Conservation (phyloP, 169 alveolate genomes). For the Plasmodium inui region DNA sequence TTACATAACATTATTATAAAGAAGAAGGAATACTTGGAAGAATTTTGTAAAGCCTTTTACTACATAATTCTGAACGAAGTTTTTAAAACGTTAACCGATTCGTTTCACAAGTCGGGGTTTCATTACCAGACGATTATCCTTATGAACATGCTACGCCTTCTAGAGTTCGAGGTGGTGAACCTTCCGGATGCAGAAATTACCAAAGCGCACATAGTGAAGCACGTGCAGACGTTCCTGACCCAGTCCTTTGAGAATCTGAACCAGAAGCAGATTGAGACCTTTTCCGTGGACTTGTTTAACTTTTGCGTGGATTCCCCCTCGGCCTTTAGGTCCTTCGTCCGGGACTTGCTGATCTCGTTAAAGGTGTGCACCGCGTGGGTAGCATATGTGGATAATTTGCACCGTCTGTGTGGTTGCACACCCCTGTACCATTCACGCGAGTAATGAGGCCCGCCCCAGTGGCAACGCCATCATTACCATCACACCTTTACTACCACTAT, state of each 20-base stretch:
- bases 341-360: slow-evolving; percentile 77
- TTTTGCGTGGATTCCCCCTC: slow-evolving; percentile 79
- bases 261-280: slow-evolving; percentile 81
- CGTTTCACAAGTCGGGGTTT: slow-evolving; percentile 93
- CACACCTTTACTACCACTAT: background rate
- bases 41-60: slow-evolving; percentile 89
- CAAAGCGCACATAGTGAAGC: slow-evolving; percentile 79
- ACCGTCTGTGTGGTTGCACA: background rate
- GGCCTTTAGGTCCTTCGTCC: slow-evolving; percentile 76
- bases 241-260: slow-evolving; percentile 80
- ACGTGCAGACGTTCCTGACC: slow-evolving; percentile 77
- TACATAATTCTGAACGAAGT: slow-evolving; percentile 89
- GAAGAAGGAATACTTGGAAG: slow-evolving; percentile 79
- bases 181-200: slow-evolving; percentile 77
- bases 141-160: slow-evolving; percentile 79
- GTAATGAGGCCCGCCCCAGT: background rate
- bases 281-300: slow-evolving; percentile 79
- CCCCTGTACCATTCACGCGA: background rate
- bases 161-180: slow-evolving; percentile 81
- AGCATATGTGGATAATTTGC: background rate
- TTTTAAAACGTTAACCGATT: slow-evolving; percentile 91
- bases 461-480: background rate
- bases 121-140: slow-evolving; percentile 90
- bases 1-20: slow-evolving; percentile 79
- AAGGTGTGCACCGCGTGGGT: slow-evolving; percentile 41